phyloP scores from a whole-genome alignment of 306 rosid genomes.

The Glycine latifolia region DNA sequence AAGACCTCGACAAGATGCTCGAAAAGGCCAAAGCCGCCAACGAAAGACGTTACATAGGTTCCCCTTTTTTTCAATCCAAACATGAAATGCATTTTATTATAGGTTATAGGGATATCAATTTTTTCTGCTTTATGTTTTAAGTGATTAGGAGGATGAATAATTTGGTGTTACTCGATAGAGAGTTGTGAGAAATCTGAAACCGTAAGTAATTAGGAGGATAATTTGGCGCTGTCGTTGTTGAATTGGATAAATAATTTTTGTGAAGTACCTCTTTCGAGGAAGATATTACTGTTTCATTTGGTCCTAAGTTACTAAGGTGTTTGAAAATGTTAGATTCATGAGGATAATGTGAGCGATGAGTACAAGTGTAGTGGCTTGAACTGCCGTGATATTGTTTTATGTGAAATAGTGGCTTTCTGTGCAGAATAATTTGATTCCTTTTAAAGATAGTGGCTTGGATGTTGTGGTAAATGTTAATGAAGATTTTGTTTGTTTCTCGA shows the following conservation, averaged over 20 bases:
- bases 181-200: not conserved
- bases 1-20: slow-evolving; percentile 88
- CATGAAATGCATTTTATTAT: too few relatives aligned
- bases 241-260: too few relatives aligned
- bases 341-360: too few relatives aligned
- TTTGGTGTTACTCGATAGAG: not conserved
- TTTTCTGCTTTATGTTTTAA: not conserved
- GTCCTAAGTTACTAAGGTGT: not conserved
- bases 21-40: slow-evolving; percentile 91
- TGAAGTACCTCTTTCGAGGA: not conserved
- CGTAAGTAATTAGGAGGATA: too few relatives aligned
- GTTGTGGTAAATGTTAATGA: slow-evolving; percentile 14
- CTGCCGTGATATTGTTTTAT: too few relatives aligned
- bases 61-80: too few relatives aligned
- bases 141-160: not conserved
- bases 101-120: too few relatives aligned
- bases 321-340: not conserved
- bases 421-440: not conserved
- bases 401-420: too few relatives aligned
- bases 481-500: not conserved
- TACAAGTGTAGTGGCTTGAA: not conserved
- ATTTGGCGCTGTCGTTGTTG: too few relatives aligned
- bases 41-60: slow-evolving; percentile 94
- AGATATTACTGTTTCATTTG: not conserved
- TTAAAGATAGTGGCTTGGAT: slow-evolving; percentile 16